phyloP scores from a whole-genome alignment of 768 basidiomycete species.

The Rhizopogon salebrosus region DNA sequence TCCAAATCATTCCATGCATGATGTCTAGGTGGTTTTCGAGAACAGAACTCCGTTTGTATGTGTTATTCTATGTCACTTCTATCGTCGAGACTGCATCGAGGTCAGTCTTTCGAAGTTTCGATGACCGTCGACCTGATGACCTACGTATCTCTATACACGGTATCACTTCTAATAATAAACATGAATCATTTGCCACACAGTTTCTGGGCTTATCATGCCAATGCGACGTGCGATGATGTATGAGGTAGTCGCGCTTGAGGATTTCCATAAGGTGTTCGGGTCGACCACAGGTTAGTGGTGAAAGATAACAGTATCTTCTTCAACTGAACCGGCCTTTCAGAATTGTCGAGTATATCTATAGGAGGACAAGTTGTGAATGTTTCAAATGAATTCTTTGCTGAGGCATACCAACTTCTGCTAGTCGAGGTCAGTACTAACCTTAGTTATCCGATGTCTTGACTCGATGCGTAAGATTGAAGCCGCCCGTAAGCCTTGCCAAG shows the following conservation, averaged over 20 bases:
- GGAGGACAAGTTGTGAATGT: constrained; percentile 71
- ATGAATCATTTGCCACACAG: neutral
- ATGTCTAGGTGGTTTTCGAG: neutral
- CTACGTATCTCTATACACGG: neutral
- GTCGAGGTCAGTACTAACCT: constrained; percentile 53
- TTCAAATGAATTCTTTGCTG: constrained; percentile 96
- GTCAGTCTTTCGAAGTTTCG: neutral
- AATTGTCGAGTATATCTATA: constrained; percentile 82
- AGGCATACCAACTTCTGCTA: constrained; percentile 75
- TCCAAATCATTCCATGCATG: neutral
- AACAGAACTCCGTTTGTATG: neutral
- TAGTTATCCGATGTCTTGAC: neutral
- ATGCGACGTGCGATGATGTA: constrained; percentile 32
- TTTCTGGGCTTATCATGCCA: neutral
- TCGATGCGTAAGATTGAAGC: constrained; percentile 38
- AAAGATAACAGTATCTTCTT: neutral
- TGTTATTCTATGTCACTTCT: neutral
- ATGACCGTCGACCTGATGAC: neutral
- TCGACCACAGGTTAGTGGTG: constrained; percentile 42
- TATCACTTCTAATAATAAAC: neutral
- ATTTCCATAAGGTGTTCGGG: constrained; percentile 44
- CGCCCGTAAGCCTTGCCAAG: constrained; percentile 85
- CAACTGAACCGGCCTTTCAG: constrained; percentile 34
- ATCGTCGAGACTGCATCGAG: no score
- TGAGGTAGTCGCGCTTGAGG: constrained; percentile 39